Conservation (phyloP, 306 rosid genomes). For the Dryas octopetala region DNA sequence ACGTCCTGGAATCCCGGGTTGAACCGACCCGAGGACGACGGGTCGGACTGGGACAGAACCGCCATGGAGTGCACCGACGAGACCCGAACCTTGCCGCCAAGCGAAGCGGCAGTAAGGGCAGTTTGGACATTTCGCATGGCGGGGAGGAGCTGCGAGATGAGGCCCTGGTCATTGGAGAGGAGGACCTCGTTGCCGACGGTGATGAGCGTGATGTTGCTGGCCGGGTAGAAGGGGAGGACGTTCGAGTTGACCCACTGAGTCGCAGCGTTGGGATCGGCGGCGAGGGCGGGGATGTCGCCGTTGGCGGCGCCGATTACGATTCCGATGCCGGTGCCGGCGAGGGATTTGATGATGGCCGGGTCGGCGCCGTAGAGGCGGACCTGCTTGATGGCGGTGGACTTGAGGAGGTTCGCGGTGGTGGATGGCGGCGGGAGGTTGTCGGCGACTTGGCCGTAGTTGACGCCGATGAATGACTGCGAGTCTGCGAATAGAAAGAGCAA, state of each 20-base stretch:
- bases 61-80: constrained; percentile 87
- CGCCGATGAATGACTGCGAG: constrained; percentile 79
- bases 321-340: constrained; percentile 62
- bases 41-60: constrained; percentile 67
- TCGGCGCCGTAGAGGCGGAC: constrained; percentile 75
- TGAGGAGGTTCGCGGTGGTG: constrained; percentile 51
- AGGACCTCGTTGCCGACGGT: constrained; percentile 88
- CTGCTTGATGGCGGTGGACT: constrained; percentile 60
- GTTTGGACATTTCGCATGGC: constrained; percentile 77
- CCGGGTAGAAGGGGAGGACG: constrained; percentile 62
- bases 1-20: constrained; percentile 40
- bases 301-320: constrained; percentile 59
- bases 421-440: constrained; percentile 70
- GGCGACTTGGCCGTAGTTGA: constrained; percentile 79
- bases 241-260: constrained; percentile 66
- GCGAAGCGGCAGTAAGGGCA: constrained; percentile 52
- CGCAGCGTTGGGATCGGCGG: constrained; percentile 68
- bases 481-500: constrained; percentile 40
- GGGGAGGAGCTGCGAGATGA: constrained; percentile 63
- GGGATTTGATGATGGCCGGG: constrained; percentile 53
- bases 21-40: constrained; percentile 78
- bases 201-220: constrained; percentile 62
- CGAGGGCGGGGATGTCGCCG: constrained; percentile 64
- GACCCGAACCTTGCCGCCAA: constrained; percentile 67
- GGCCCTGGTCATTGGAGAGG: constrained; percentile 43